These are phyloP conservation scores for Primulina huaijiensis DNA, from an alignment of 257 asterid species.

Conservation along the genomic window DNA sequence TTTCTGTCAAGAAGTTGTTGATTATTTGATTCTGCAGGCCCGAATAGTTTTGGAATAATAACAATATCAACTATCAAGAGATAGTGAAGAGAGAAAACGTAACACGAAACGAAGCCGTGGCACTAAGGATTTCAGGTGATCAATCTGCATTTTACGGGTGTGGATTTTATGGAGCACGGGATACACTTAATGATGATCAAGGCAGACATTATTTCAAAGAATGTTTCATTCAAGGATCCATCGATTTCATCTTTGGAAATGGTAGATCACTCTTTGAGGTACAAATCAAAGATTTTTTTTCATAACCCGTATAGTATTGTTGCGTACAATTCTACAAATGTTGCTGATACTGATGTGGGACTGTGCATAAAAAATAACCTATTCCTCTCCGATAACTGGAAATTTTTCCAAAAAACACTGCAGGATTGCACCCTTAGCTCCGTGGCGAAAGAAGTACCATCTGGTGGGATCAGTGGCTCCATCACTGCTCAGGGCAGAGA, in stretches of 20 bases:
- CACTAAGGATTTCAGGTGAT: slow-evolving; percentile 62
- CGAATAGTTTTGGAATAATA: too few species aligned
- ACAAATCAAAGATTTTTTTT: neutral
- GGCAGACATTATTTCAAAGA: slow-evolving; percentile 84
- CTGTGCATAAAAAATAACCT: too few species aligned
- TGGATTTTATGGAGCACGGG: slow-evolving; percentile 83
- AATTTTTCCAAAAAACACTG: too few species aligned
- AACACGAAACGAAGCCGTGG: slow-evolving; percentile 37
- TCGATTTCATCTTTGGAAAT: slow-evolving; percentile 83
- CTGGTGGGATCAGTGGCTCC: slow-evolving; percentile 49
- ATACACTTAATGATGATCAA: slow-evolving; percentile 65
- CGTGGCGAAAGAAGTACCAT: slow-evolving; percentile 45
- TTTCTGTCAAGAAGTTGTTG: too few species aligned
- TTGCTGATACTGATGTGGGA: too few species aligned
- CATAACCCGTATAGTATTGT: too few species aligned
- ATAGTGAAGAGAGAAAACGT: too few species aligned
- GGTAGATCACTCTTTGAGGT: slow-evolving; percentile 77
- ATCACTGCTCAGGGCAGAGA: slow-evolving; percentile 75
- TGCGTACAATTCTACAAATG: too few species aligned
- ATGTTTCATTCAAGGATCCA: slow-evolving; percentile 86
- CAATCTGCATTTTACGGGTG: slow-evolving; percentile 76
- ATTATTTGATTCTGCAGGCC: too few species aligned
- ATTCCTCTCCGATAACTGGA: too few species aligned
- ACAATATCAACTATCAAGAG: too few species aligned
- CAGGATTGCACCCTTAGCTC: slow-evolving; percentile 67